Evolutionary conservation across 106 monocot species (phyloP).

Genomic region (Posidonia australis): DNA sequence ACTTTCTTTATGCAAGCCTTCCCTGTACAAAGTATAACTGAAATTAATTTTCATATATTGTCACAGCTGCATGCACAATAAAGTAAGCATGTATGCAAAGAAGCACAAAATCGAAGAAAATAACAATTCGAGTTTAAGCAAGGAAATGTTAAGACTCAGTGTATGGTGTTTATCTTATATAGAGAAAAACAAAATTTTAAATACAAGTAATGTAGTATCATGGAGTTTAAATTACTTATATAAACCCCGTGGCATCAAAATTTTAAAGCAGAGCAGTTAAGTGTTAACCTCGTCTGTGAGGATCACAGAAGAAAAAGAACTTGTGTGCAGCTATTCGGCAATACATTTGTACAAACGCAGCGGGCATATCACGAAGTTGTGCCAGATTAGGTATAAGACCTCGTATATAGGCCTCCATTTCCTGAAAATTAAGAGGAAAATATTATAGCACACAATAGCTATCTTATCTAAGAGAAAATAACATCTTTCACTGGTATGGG

Average conservation of each 20-base stretch:
- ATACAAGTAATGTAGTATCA: too few species aligned
- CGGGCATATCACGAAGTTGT: slow-evolving; percentile 92
- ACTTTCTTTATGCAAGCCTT: slow-evolving; percentile 99
- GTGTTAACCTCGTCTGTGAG: slow-evolving; percentile 80
- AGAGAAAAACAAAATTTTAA: too few species aligned
- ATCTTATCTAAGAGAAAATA: too few species aligned
- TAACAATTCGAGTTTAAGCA: too few species aligned
- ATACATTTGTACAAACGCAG: slow-evolving; percentile 96
- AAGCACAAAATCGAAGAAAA: too few species aligned
- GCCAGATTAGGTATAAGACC: slow-evolving; percentile 97
- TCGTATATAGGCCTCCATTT: slow-evolving; percentile 99
- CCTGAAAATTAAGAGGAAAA: slow-evolving; percentile 30
- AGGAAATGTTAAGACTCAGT: background rate
- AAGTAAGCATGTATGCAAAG: too few species aligned
- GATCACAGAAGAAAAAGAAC: slow-evolving; percentile 99
- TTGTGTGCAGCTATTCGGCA: slow-evolving; percentile 98
- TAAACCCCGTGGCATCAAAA: background rate
- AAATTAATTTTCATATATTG: too few species aligned
- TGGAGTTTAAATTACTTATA: slow-evolving; percentile 1
- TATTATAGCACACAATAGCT: too few species aligned
- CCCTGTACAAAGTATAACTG: slow-evolving; percentile 31
- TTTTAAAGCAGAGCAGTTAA: background rate
- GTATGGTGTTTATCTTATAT: too few species aligned
- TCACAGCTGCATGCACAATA: too few species aligned
- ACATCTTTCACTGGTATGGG: too few species aligned